phyloP scores from a whole-genome alignment of 306 rosid genomes.

The Vigna reflexopilosa region DNA sequence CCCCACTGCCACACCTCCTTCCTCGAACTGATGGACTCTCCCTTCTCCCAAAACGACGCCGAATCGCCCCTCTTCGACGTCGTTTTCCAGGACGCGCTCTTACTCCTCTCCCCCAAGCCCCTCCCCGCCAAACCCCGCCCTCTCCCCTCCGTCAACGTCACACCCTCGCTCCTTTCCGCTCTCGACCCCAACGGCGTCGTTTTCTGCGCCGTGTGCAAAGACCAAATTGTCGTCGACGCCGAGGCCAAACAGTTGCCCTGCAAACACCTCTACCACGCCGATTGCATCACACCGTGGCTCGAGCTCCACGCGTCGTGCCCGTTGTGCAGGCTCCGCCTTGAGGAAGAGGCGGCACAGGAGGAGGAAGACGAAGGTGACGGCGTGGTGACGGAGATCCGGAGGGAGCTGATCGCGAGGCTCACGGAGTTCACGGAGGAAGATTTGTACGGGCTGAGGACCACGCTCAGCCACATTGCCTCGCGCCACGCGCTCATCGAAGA shows the following conservation, averaged over 20 bases:
- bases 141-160: conserved; percentile 43
- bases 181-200: conserved; percentile 57
- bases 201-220: conserved; percentile 78
- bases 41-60: conserved; percentile 48
- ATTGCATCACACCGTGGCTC: conserved; percentile 91
- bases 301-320: conserved; percentile 73
- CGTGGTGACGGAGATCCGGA: conserved; percentile 12
- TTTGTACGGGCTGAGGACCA: conserved; percentile 61
- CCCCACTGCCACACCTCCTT: conserved; percentile 77
- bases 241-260: conserved; percentile 80
- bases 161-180: conserved; percentile 44
- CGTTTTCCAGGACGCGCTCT: conserved; percentile 41
- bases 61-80: conserved; percentile 39
- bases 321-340: conserved; percentile 67
- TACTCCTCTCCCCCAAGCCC: conserved; percentile 10
- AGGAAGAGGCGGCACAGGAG: not conserved
- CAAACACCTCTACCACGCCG: conserved; percentile 74
- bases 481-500: conserved; percentile 44
- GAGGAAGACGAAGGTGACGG: not conserved
- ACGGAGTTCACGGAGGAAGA: conserved; percentile 64
- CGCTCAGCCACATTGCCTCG: conserved; percentile 67
- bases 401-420: conserved; percentile 50
- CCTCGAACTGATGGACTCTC: conserved; percentile 84
- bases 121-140: not conserved
- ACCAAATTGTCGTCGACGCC: conserved; percentile 48